Conservation (phyloP, 1,284 basidiomycete species). For the Ceratobasidium sp. region DNA sequence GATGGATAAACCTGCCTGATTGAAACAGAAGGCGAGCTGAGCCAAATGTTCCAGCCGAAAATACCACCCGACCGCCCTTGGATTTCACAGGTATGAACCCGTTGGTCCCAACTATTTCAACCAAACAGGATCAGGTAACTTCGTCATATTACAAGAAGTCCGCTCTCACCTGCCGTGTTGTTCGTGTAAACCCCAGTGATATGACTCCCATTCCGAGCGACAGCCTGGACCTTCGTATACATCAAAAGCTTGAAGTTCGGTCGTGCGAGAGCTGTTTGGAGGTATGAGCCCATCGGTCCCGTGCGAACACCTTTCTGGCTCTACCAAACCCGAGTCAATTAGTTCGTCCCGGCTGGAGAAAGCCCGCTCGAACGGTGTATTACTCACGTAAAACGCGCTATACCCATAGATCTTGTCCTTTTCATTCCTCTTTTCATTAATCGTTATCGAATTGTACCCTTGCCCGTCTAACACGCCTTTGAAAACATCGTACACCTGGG, state of each 20-base stretch:
- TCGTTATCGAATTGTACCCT: constrained; percentile 67
- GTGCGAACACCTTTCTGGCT: constrained; percentile 71
- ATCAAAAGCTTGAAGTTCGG: constrained; percentile 67
- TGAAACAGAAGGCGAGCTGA: constrained; percentile 70
- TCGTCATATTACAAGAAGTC: background rate
- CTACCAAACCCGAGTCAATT: constrained; percentile 63
- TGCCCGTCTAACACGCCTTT: constrained; percentile 62
- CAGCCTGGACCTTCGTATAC: constrained; percentile 65
- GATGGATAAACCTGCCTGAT: constrained; percentile 52
- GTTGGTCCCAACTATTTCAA: constrained; percentile 61
- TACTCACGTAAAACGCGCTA: constrained; percentile 66
- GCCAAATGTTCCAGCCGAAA: constrained; percentile 71
- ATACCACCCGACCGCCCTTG: constrained; percentile 71
- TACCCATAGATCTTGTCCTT: constrained; percentile 74
- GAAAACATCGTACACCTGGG: constrained; percentile 64
- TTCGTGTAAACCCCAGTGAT: constrained; percentile 74
- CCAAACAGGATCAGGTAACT: background rate
- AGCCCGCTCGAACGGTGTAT: background rate
- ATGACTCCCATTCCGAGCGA: constrained; percentile 69
- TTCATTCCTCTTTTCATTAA: constrained; percentile 68
- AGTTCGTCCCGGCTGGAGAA: background rate
- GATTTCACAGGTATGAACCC: constrained; percentile 69
- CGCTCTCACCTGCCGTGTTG: constrained; percentile 59
- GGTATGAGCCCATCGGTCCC: constrained; percentile 72
- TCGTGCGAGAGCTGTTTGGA: constrained; percentile 67